A percentile compares a stretch with the other conserved stretches of the same genome.
phyloP scores from a whole-genome alignment of 352 stramenopile genomes.

The Pythium myriotylum region DNA sequence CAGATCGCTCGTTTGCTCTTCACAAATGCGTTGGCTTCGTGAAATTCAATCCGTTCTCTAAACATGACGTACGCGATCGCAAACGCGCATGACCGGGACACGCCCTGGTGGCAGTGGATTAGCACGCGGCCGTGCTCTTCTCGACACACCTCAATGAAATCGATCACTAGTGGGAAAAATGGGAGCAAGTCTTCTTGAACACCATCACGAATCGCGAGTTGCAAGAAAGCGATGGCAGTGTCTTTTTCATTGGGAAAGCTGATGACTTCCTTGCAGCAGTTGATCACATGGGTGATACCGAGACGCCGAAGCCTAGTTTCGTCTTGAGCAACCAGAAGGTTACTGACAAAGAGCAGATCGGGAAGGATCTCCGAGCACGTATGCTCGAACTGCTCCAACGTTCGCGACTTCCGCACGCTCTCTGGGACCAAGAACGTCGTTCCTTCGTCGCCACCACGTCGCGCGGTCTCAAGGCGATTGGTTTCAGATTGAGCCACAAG shows the following conservation, averaged over 20 bases:
- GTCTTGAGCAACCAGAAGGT: conserved; percentile 45
- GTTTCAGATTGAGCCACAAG: neutral
- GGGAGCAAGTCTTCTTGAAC: conserved; percentile 63
- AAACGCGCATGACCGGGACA: conserved; percentile 71
- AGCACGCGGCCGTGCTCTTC: conserved; percentile 36
- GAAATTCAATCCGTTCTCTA: conserved; percentile 31
- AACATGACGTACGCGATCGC: conserved; percentile 70
- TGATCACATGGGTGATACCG: conserved; percentile 60
- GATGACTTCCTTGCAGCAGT: conserved; percentile 54
- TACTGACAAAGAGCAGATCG: conserved; percentile 62
- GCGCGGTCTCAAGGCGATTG: too few relatives aligned
- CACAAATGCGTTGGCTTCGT: conserved; percentile 41
- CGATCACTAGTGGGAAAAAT: conserved; percentile 54
- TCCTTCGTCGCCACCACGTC: neutral
- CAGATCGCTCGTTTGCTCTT: conserved; percentile 52
- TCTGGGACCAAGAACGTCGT: conserved; percentile 44
- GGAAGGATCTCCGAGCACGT: conserved; percentile 69
- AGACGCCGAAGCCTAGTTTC: conserved; percentile 24
- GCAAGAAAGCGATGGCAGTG: conserved; percentile 14
- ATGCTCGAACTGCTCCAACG: conserved; percentile 37
- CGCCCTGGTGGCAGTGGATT: conserved; percentile 71
- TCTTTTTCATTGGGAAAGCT: conserved; percentile 1
- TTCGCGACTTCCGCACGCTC: conserved; percentile 60
- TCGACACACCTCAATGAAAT: conserved; percentile 39
- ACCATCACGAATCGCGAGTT: conserved; percentile 56